Base-by-base conservation (phyloP, 129 eudicot genomes). In the Centella asiatica region DNA sequence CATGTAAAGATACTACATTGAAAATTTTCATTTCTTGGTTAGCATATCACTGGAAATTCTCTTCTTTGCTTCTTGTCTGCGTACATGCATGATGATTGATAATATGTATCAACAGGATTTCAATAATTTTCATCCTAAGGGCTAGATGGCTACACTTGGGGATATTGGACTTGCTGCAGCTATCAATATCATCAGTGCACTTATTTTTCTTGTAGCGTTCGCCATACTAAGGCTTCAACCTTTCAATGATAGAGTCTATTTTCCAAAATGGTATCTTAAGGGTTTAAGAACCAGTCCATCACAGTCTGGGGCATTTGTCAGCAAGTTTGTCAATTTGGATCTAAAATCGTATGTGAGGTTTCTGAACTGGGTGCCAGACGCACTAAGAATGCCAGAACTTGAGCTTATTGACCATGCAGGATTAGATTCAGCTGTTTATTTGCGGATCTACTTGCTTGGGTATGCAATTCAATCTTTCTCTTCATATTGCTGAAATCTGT, bases 321-420 rank as follows among this genome's bases (percentile, higher is more conserved):
- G 53, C 77, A 85, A 77, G 77, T 82, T 88, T 72, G 85, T 88
- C 29, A 88, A 88, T 70, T 61, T 88, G 85, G 96, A 88, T 59
- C 82, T 76, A 71, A 78, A 84, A 26, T 64, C 96, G 0, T 88
- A 88, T 61, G 5, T 75, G 10, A 74, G 64, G 76, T 88, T 88
- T 59, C 69, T 85, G 68, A 88, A 85, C 70, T 88, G 96, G 96
- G 77, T 84, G 81, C 94, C 96, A 15, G 96, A 84, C 62, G 96
- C 94, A n/a, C 83, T 88, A 19, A 81, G 70, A 69, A 88, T 88
- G 96, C 96, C 96, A 0, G 96, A 88, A 56, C 85, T 76, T 1
- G 96, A 88, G 81, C 96, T 88, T 48, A 84, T 88, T 59, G 89
- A 84, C 42, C 96, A 88, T 68, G 96, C 96, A 10, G 96, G 96